These are phyloP conservation scores for Suhomyces guaymorum DNA, from an alignment of 1,139 yeast genomes.

Conservation along the genomic window DNA sequence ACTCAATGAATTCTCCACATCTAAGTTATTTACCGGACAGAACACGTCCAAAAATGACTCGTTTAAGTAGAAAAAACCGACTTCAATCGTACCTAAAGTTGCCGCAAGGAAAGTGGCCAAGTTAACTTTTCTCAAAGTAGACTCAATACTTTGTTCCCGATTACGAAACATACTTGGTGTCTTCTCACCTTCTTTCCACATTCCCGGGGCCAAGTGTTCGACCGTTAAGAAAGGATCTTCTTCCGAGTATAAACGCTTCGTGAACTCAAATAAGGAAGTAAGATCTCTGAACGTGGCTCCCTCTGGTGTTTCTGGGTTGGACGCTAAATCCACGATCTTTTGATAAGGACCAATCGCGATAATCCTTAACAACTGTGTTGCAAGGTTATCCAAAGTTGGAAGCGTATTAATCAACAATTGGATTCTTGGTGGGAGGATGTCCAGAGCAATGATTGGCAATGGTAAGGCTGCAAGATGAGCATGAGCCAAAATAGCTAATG, in stretches of 20 bases:
- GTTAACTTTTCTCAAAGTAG: conserved; percentile 79
- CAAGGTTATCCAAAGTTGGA: conserved; percentile 72
- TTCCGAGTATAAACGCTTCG: conserved; percentile 61
- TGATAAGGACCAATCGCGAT: conserved; percentile 74
- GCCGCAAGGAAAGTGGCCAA: conserved; percentile 86
- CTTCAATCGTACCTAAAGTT: conserved; percentile 77
- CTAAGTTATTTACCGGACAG: conserved; percentile 59
- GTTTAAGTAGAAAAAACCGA: conserved; percentile 84
- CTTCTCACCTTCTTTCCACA: conserved; percentile 64
- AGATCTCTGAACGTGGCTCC: conserved; percentile 75
- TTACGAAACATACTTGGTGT: conserved; percentile 60
- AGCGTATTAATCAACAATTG: conserved; percentile 65
- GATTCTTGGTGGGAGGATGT: conserved; percentile 56
- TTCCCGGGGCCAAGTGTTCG: conserved; percentile 61
- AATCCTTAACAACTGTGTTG: conserved; percentile 69
- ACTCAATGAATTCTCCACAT: conserved; percentile 43
- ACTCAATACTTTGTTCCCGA: conserved; percentile 64
- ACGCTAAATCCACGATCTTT: conserved; percentile 68
- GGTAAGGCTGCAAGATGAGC: conserved; percentile 63
- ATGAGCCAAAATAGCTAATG: conserved; percentile 42
- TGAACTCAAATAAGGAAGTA: conserved; percentile 73
- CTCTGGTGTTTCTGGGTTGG: conserved; percentile 69
- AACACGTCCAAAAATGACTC: conserved; percentile 83
- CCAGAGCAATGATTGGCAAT: conserved; percentile 55
- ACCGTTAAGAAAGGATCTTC: conserved; percentile 69